Evolutionary conservation across 495 filamentous ascomycete species (phyloP).

Genomic region (Pyrenula massariospora): DNA sequence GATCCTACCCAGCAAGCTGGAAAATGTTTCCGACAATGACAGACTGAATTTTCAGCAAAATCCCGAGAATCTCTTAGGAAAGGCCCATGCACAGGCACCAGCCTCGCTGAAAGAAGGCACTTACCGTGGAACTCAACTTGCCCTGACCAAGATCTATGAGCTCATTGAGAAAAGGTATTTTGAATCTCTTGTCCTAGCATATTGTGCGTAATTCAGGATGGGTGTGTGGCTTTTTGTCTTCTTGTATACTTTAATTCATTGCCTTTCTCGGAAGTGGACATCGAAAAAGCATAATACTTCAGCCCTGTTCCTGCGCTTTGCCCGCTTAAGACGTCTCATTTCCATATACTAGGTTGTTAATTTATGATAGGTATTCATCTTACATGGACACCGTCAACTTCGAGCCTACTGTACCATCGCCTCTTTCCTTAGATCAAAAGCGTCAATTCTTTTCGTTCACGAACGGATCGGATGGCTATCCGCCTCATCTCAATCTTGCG

Average conservation of each 20-base stretch:
- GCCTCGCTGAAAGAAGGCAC: background rate
- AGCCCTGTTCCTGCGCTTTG: background rate
- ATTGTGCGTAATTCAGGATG: no score
- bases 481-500: constrained; percentile 19
- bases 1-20: background rate
- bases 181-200: background rate
- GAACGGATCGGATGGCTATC: constrained; percentile 10
- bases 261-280: no score
- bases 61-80: background rate
- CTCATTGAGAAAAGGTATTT: constrained; percentile 3
- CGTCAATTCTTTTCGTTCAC: background rate
- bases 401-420: background rate
- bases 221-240: no score
- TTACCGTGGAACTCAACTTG: constrained; percentile 26
- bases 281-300: no score
- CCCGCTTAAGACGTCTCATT: background rate
- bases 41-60: background rate
- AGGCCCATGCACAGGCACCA: background rate
- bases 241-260: no score
- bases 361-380: constrained; percentile 15
- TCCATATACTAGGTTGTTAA: background rate
- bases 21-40: background rate
- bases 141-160: constrained; percentile 24
- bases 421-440: background rate
- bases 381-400: constrained; percentile 22